phyloP scores from a whole-genome alignment of 2,329 filamentous ascomycete species.

The Aspergillus novoparasiticus region DNA sequence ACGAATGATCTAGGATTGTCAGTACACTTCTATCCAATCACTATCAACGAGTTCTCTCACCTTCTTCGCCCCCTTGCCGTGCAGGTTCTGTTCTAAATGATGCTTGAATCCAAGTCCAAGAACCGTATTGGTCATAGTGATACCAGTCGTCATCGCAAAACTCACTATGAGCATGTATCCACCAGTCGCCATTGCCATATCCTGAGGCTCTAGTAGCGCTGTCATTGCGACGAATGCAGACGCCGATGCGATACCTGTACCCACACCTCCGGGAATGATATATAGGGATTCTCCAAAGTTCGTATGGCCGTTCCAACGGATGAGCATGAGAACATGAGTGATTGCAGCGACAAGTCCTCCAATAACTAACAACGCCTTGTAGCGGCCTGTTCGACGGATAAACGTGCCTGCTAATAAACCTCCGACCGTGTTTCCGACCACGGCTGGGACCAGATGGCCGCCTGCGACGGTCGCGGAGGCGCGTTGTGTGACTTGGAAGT shows the following conservation, averaged over 20 bases:
- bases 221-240: conserved; percentile 55
- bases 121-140: conserved; percentile 42
- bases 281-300: conserved; percentile 59
- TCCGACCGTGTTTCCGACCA: conserved; percentile 66
- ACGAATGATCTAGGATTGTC: conserved; percentile 42
- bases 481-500: conserved; percentile 66
- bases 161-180: conserved; percentile 52
- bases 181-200: conserved; percentile 54
- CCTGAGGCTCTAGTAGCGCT: conserved; percentile 46
- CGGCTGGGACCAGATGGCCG: conserved; percentile 66
- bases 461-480: conserved; percentile 62
- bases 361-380: conserved; percentile 58
- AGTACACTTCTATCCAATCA: not conserved
- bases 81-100: conserved; percentile 35
- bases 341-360: conserved; percentile 54
- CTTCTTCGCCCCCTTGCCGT: conserved; percentile 28
- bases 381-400: conserved; percentile 62
- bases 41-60: conserved; percentile 1
- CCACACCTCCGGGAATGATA: conserved; percentile 60
- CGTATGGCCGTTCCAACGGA: conserved; percentile 64
- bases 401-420: conserved; percentile 61
- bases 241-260: conserved; percentile 50
- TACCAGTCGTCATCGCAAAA: conserved; percentile 45
- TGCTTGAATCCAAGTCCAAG: conserved; percentile 39
- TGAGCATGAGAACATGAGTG: conserved; percentile 55